phyloP scores from a whole-genome alignment of 139 green algal genomes.

The Chlorella sp. region DNA sequence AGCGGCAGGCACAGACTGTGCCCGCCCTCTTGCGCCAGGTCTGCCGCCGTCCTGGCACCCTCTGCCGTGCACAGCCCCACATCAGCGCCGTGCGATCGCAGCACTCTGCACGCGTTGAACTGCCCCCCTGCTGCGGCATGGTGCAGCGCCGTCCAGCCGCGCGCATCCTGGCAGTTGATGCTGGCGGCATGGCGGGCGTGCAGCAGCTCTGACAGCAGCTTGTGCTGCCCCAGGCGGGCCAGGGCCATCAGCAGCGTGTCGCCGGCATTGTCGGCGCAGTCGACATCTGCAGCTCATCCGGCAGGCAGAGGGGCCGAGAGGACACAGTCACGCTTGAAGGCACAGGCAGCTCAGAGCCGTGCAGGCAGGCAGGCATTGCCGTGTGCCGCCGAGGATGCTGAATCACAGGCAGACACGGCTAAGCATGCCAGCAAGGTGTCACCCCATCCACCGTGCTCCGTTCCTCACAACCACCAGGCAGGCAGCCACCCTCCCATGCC shows the following conservation, averaged over 20 bases:
- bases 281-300: neutral
- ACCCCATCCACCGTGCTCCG: neutral
- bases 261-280: neutral
- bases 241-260: constrained; percentile 23
- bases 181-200: no score
- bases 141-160: constrained; percentile 10
- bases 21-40: neutral
- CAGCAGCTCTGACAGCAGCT: constrained; percentile 13
- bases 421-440: no score
- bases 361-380: no score
- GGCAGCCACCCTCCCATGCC: neutral
- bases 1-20: neutral
- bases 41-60: constrained; percentile 2
- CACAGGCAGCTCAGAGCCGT: no score
- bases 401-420: no score
- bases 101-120: constrained; percentile 7
- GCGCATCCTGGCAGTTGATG: constrained; percentile 1
- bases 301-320: no score
- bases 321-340: no score
- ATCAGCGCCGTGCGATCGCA: constrained; percentile 7
- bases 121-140: constrained; percentile 12
- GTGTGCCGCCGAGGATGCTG: no score
- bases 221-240: constrained; percentile 14
- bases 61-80: neutral
- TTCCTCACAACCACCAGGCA: neutral